Percentiles rank a stretch among this genome's conserved stretches.
These are phyloP conservation scores for Candida nanaspora DNA, from an alignment of 805 yeast genomes.

Conservation along the genomic window DNA sequence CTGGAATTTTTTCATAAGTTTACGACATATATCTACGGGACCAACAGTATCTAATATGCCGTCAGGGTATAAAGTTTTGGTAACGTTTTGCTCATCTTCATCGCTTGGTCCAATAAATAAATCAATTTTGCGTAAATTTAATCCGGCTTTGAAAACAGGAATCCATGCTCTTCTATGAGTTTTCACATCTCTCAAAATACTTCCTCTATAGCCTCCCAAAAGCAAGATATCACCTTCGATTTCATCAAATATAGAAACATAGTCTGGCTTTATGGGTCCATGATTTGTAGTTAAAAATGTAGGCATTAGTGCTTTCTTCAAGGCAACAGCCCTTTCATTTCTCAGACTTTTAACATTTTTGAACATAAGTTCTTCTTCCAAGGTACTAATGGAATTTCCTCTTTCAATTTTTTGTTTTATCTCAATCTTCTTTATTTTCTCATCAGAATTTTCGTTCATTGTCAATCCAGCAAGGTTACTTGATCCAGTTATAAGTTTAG, in stretches of 20 bases:
- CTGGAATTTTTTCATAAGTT: constrained; percentile 46
- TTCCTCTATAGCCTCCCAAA: constrained; percentile 87
- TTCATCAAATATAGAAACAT: constrained; percentile 45
- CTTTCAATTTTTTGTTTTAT: constrained; percentile 37
- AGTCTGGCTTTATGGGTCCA: constrained; percentile 20
- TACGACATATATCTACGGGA: constrained; percentile 72
- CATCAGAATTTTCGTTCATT: constrained; percentile 12
- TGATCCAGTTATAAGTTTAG: not conserved
- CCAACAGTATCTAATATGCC: constrained; percentile 80
- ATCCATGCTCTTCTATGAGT: constrained; percentile 75
- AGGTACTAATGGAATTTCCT: constrained; percentile 50
- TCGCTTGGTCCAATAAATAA: constrained; percentile 65
- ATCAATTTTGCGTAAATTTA: constrained; percentile 64
- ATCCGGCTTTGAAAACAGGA: constrained; percentile 74
- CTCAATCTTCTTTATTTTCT: constrained; percentile 23
- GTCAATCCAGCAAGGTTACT: not conserved
- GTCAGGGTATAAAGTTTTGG: constrained; percentile 53
- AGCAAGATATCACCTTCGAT: constrained; percentile 74
- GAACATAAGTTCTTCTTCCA: constrained; percentile 58
- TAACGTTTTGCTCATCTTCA: constrained; percentile 58
- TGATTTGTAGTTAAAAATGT: constrained; percentile 21
- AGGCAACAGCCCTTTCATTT: constrained; percentile 62
- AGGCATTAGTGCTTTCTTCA: constrained; percentile 53
- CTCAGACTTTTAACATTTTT: constrained; percentile 50
- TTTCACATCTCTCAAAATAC: constrained; percentile 57